These are phyloP conservation scores for Ophiostoma australiae DNA, from an alignment of 2,329 filamentous ascomycete genomes.

Conservation along the genomic window DNA sequence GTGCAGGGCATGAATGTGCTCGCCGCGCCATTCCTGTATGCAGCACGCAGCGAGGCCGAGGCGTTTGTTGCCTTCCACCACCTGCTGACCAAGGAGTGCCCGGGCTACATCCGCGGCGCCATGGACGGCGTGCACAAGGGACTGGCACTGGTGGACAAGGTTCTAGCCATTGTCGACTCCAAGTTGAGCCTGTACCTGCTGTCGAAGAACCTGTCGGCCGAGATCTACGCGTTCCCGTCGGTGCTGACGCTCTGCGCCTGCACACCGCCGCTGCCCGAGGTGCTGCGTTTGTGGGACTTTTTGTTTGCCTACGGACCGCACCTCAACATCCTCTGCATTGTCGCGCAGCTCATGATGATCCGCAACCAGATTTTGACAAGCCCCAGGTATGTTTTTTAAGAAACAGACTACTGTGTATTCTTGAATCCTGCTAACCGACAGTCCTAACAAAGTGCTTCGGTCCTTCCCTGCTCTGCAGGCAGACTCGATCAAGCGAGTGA, in stretches of 20 bases:
- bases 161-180: conserved; percentile 83
- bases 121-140: conserved; percentile 98
- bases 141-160: conserved; percentile 83
- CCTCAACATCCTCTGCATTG: conserved; percentile 92
- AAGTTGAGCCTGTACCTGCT: conserved; percentile 80
- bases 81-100: conserved; percentile 81
- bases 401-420: background rate
- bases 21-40: conserved; percentile 91
- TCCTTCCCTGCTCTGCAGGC: conserved; percentile 81
- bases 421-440: conserved; percentile 37
- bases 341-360: conserved; percentile 87
- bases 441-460: conserved; percentile 86
- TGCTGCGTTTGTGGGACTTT: conserved; percentile 93
- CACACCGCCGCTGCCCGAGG: conserved; percentile 89
- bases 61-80: conserved; percentile 88
- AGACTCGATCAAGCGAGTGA: conserved; percentile 76
- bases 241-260: conserved; percentile 93
- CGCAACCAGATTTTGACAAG: conserved; percentile 77
- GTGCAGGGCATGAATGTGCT: conserved; percentile 99
- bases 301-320: conserved; percentile 93
- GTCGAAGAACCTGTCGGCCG: conserved; percentile 80
- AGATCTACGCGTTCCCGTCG: conserved; percentile 94
- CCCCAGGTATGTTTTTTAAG: conserved; percentile 57
- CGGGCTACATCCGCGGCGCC: conserved; percentile 87
- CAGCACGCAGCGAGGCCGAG: conserved; percentile 87